Evolutionary conservation across 164 flowering plant genomes (phyloP).

Genomic region (Euptelea pleiosperma): DNA sequence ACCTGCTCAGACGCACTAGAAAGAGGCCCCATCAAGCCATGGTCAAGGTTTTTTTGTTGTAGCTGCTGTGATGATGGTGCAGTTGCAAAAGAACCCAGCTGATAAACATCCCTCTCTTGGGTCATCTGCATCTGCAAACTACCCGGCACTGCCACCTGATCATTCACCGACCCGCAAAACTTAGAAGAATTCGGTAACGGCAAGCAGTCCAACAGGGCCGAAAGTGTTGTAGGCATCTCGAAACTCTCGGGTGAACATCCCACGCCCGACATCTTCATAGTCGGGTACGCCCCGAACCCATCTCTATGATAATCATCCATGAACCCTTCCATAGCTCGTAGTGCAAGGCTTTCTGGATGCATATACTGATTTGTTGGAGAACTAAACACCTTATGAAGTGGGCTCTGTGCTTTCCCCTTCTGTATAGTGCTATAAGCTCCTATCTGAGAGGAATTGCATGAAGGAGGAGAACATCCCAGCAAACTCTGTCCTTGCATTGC

Average conservation of each 20-base stretch:
- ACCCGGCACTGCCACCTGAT: conserved; percentile 2
- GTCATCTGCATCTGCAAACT: conserved; percentile 25
- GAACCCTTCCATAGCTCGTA: conserved; percentile 35
- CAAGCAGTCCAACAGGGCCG: conserved; percentile 27
- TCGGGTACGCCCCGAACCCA: conserved; percentile 18
- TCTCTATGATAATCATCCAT: conserved; percentile 35
- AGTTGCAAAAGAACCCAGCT: conserved; percentile 14
- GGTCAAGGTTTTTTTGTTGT: conserved; percentile 24
- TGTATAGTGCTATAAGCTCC: conserved; percentile 26
- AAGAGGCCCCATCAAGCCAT: conserved; percentile 28
- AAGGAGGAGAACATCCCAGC: conserved; percentile 37
- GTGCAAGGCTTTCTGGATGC: conserved; percentile 31
- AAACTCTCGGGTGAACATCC: conserved; percentile 19
- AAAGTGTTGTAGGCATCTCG: conserved; percentile 24
- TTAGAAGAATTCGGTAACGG: conserved; percentile 20
- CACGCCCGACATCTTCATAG: conserved; percentile 15
- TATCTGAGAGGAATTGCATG: conserved; percentile 28
- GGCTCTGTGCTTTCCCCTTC: conserved; percentile 49
- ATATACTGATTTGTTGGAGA: conserved; percentile 38
- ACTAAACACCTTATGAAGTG: conserved; percentile 45
- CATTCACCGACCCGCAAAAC: conserved; percentile 28
- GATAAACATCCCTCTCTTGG: conserved; percentile 31
- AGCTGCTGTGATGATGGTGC: conserved; percentile 34
- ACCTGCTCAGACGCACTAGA: conserved; percentile 41
- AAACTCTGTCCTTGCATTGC: conserved; percentile 32